Conservation (phyloP, 805 yeast species). For the Kodamaea laetipori region DNA sequence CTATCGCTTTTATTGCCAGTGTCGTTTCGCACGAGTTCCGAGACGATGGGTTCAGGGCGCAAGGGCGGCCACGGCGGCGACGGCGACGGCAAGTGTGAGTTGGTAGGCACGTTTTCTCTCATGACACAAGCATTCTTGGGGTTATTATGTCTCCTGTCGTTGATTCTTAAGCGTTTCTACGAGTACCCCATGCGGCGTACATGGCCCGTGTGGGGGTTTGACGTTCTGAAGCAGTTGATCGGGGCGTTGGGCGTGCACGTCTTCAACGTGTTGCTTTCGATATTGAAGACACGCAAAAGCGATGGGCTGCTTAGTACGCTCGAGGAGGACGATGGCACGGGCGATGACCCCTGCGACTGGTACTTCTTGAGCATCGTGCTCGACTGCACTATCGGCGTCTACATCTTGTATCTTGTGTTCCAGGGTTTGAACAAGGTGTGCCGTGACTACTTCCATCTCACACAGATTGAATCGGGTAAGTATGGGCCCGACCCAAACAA, state of each 20-base stretch:
- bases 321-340: slow-evolving; percentile 11
- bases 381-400: slow-evolving; percentile 94
- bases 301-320: background rate
- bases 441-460: slow-evolving; percentile 42
- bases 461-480: slow-evolving; percentile 54
- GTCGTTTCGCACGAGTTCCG: slow-evolving; percentile 1
- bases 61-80: slow-evolving; percentile 7
- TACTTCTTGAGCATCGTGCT: slow-evolving; percentile 84
- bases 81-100: slow-evolving; percentile 42
- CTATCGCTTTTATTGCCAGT: slow-evolving; percentile 5
- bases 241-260: slow-evolving; percentile 87
- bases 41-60: background rate
- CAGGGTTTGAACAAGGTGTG: slow-evolving; percentile 45
- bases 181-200: slow-evolving; percentile 83
- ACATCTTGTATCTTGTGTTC: slow-evolving; percentile 63
- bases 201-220: slow-evolving; percentile 86
- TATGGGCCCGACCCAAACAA: slow-evolving; percentile 66
- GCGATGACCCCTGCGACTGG: slow-evolving; percentile 86
- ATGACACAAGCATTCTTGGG: slow-evolving; percentile 79
- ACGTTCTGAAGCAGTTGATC: slow-evolving; percentile 83
- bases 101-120: slow-evolving; percentile 83
- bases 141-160: slow-evolving; percentile 67
- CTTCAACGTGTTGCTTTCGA: slow-evolving; percentile 70
- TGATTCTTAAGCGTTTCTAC: slow-evolving; percentile 71
- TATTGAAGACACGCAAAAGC: slow-evolving; percentile 45